phyloP scores from a whole-genome alignment of 139 green algal species.

The Astrephomene gubernaculifera region DNA sequence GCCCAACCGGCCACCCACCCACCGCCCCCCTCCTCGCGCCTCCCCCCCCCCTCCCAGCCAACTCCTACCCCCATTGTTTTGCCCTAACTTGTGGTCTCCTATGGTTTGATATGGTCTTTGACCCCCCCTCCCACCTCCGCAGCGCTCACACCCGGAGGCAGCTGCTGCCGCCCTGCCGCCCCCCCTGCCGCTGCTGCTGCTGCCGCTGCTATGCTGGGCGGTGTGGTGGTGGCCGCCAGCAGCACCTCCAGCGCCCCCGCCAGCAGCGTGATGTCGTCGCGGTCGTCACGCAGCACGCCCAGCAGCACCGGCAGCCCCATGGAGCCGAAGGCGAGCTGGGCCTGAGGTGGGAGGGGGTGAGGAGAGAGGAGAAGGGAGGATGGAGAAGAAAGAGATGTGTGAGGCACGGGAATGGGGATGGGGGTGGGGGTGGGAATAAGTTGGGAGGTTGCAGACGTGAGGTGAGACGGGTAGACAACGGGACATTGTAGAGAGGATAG shows the following conservation, averaged over 20 bases:
- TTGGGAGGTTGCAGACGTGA: too few species aligned
- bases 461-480: too few species aligned
- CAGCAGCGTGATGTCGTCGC: constrained; percentile 85
- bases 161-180: too few species aligned
- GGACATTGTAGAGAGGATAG: too few species aligned
- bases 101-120: too few species aligned
- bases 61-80: too few species aligned
- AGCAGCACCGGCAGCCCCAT: constrained; percentile 84
- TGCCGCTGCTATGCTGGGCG: constrained; percentile 5
- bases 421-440: too few species aligned
- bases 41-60: too few species aligned
- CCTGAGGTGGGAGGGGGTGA: constrained; percentile 30
- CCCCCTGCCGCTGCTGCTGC: neutral
- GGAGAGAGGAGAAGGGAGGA: neutral
- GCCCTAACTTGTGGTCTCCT: too few species aligned
- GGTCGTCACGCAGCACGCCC: constrained; percentile 77
- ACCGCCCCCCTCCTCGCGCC: too few species aligned
- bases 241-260: constrained; percentile 86
- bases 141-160: too few species aligned
- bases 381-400: neutral
- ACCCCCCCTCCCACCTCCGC: constrained; percentile 31
- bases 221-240: constrained; percentile 49
- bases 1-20: neutral
- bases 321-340: constrained; percentile 78
- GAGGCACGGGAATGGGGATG: too few species aligned